phyloP scores from a whole-genome alignment of 1,284 basidiomycete species.

The Ustilago vetiveriae region DNA sequence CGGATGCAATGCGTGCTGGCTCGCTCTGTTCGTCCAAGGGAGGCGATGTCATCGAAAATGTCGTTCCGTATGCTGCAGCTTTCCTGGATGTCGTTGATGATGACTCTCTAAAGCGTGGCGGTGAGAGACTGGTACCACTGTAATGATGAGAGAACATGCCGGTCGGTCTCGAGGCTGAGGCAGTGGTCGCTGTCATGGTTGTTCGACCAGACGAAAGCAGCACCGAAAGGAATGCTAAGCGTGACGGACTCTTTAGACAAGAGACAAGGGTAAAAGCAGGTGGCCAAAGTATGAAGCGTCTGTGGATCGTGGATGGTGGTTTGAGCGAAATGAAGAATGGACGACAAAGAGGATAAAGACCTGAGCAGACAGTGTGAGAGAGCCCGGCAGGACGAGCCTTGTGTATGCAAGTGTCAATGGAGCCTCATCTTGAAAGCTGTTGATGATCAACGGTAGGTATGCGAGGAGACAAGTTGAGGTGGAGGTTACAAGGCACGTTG shows the following conservation, averaged over 20 bases:
- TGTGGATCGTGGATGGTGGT: too few relatives aligned
- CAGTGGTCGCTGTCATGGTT: constrained; percentile 26
- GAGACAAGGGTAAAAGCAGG: too few relatives aligned
- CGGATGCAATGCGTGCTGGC: not conserved
- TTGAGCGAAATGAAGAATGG: not conserved
- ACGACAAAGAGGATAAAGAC: too few relatives aligned
- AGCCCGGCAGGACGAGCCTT: too few relatives aligned
- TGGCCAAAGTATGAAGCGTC: too few relatives aligned
- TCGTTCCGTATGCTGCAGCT: constrained; percentile 9
- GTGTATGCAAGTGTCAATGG: not conserved
- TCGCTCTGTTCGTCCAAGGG: not conserved
- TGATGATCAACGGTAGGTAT: not conserved
- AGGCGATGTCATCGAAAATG: constrained; percentile 10
- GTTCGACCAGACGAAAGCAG: not conserved
- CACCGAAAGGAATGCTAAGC: not conserved
- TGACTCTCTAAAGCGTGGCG: constrained; percentile 13
- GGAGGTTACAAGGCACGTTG: constrained; percentile 7
- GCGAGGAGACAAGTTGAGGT: not conserved
- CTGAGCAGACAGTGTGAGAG: too few relatives aligned
- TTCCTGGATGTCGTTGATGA: constrained; percentile 5
- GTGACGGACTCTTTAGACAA: not conserved
- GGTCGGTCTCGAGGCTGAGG: constrained; percentile 13
- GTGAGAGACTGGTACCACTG: constrained; percentile 8
- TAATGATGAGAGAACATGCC: constrained; percentile 15
- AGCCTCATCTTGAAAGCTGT: constrained; percentile 5